phyloP scores from a whole-genome alignment of 495 filamentous ascomycete species.

The Daldinia concentrica region DNA sequence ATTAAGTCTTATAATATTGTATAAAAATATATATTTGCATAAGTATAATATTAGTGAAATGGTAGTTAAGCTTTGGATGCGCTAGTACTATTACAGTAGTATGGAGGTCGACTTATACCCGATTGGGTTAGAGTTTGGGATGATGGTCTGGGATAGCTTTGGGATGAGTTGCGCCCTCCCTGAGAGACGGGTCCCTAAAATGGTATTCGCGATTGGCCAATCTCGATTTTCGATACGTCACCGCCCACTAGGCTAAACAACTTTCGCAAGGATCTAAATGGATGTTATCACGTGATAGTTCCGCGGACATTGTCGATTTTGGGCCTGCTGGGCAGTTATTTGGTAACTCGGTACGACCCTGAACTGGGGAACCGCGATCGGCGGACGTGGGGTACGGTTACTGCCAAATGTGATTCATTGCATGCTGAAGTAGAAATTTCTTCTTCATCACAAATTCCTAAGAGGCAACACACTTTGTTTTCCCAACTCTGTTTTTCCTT shows the following conservation, averaged over 20 bases:
- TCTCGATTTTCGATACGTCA: slow-evolving; percentile 35
- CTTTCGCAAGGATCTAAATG: slow-evolving; percentile 33
- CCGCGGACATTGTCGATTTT: slow-evolving; percentile 8
- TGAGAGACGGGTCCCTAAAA: slow-evolving; percentile 9
- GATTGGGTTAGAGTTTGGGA: too few species aligned
- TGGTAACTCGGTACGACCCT: slow-evolving; percentile 17
- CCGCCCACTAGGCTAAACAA: slow-evolving; percentile 16
- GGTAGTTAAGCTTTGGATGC: too few species aligned
- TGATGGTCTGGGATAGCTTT: too few species aligned
- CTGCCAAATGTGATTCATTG: slow-evolving; percentile 30
- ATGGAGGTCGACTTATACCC: too few species aligned
- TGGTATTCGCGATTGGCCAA: slow-evolving; percentile 26
- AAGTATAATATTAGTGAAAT: too few species aligned
- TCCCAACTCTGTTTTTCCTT: background rate
- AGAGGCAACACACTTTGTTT: slow-evolving; percentile 11
- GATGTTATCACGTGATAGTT: slow-evolving; percentile 24
- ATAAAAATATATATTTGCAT: too few species aligned
- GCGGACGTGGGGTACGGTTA: slow-evolving; percentile 33
- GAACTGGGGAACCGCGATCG: slow-evolving; percentile 36
- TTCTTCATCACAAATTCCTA: slow-evolving; percentile 6
- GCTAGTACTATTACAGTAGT: too few species aligned
- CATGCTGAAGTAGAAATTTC: slow-evolving; percentile 28
- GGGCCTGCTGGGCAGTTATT: background rate
- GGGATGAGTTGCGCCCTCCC: too few species aligned
- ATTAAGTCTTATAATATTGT: too few species aligned